Evolutionary conservation across 2,329 filamentous ascomycete species (phyloP).

Genomic region (Didymella pinodella): DNA sequence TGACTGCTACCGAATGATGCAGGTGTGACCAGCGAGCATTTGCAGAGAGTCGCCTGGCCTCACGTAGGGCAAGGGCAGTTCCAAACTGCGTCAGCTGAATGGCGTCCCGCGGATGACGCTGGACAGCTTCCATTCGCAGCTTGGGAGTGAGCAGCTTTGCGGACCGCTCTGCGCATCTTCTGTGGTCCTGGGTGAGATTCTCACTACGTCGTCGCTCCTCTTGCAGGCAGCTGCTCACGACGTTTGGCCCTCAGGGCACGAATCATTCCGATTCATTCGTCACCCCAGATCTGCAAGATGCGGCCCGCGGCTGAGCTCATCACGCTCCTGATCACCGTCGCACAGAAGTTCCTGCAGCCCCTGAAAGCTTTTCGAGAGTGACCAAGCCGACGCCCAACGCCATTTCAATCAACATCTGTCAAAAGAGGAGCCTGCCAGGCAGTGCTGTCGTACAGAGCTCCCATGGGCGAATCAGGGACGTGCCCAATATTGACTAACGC

Average conservation of each 20-base stretch:
- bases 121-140: background rate
- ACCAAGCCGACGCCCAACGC: constrained; percentile 6
- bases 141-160: background rate
- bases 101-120: constrained; percentile 1
- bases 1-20: constrained; percentile 3
- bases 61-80: constrained; percentile 6
- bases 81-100: constrained; percentile 11
- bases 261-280: constrained; percentile 16
- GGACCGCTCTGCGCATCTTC: constrained; percentile 12
- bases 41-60: constrained; percentile 5
- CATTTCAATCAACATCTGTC: constrained; percentile 9
- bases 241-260: background rate
- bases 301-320: constrained; percentile 15
- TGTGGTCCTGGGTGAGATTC: constrained; percentile 1
- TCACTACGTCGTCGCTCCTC: constrained; percentile 1
- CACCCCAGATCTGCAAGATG: constrained; percentile 7
- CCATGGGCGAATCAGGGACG: constrained; percentile 27
- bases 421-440: constrained; percentile 10
- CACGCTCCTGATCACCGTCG: constrained; percentile 7
- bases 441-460: constrained; percentile 16
- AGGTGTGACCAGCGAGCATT: constrained; percentile 8
- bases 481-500: constrained; percentile 20
- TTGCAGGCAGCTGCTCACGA: constrained; percentile 5
- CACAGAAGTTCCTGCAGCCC: constrained; percentile 11
- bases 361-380: constrained; percentile 1